Percentiles rank a stretch among this genome's conserved stretches.
These are phyloP conservation scores for Strombidium stylifer DNA, from an alignment of 73 alveolate genomes.

Conservation along the genomic window DNA sequence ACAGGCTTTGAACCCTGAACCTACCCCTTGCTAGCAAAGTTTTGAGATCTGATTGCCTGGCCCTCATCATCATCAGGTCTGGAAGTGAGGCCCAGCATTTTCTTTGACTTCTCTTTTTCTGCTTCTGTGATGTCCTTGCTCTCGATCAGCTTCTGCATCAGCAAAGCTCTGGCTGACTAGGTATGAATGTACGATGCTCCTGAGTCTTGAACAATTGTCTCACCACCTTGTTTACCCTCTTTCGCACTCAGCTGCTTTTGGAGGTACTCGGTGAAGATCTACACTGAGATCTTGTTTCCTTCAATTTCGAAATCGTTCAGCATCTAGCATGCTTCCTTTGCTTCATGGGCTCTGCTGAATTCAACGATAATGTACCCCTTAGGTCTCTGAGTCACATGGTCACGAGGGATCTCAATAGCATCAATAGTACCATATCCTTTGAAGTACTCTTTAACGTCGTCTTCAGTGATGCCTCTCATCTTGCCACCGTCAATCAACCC, in stretches of 20 bases:
- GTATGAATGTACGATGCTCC: constrained; percentile 29
- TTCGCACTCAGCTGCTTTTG: constrained; percentile 9
- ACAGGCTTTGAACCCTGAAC: too few species aligned
- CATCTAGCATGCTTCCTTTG: constrained; percentile 73
- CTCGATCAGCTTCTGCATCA: constrained; percentile 49
- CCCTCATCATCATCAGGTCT: constrained; percentile 18
- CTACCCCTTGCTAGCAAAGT: constrained; percentile 13
- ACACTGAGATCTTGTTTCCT: constrained; percentile 73
- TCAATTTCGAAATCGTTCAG: constrained; percentile 81
- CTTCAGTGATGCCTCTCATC: constrained; percentile 69
- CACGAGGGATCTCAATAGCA: constrained; percentile 84
- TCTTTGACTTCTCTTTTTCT: too few species aligned
- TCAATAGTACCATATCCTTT: constrained; percentile 94
- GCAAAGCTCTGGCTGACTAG: constrained; percentile 19
- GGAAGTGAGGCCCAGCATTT: too few species aligned
- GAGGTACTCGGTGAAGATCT: constrained; percentile 56
- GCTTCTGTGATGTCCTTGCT: too few species aligned
- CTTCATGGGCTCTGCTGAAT: constrained; percentile 71
- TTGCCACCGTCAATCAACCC: constrained; percentile 79
- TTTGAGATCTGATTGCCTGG: constrained; percentile 14
- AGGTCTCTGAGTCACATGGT: constrained; percentile 72
- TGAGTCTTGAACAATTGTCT: constrained; percentile 29
- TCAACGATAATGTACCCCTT: constrained; percentile 78
- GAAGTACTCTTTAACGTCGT: constrained; percentile 77
- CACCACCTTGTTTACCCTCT: too few species aligned